A percentile compares a stretch with the other conserved stretches of the same genome.
phyloP scores from a whole-genome alignment of 1,284 basidiomycete genomes.

The Cerioporus squamosus region DNA sequence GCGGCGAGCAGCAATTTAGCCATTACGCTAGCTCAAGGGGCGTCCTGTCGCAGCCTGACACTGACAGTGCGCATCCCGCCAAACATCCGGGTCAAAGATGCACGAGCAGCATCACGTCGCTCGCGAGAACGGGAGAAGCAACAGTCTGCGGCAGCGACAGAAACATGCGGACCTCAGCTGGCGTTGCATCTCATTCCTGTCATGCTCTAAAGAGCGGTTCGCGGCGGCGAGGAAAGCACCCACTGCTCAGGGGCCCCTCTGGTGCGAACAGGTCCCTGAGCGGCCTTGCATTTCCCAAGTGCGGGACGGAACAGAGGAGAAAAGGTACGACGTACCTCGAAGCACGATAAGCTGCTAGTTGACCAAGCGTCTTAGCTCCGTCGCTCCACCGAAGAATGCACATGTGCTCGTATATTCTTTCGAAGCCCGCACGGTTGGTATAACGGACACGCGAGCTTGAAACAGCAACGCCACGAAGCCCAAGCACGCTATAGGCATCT shows the following conservation, averaged over 20 bases:
- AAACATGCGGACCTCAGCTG: not conserved
- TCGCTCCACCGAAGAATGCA: constrained; percentile 5
- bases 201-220: not conserved
- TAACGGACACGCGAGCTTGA: not conserved
- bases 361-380: constrained; percentile 6
- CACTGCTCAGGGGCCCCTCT: not conserved
- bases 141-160: not conserved
- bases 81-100: not conserved
- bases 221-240: not conserved
- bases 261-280: constrained; percentile 13
- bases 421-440: not conserved
- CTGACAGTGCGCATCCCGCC: not conserved
- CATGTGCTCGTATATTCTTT: not conserved
- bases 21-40: not conserved
- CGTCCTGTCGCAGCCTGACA: not conserved
- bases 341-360: not conserved
- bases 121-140: not conserved
- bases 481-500: constrained; percentile 1
- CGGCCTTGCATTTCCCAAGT: constrained; percentile 3
- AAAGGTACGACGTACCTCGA: constrained; percentile 12
- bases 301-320: not conserved
- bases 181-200: constrained; percentile 11
- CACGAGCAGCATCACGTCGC: not conserved
- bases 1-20: constrained; percentile 2
- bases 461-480: constrained; percentile 13